Conservation (phyloP, 148 eudicot genomes). For the Mesembryanthemum crystallinum region DNA sequence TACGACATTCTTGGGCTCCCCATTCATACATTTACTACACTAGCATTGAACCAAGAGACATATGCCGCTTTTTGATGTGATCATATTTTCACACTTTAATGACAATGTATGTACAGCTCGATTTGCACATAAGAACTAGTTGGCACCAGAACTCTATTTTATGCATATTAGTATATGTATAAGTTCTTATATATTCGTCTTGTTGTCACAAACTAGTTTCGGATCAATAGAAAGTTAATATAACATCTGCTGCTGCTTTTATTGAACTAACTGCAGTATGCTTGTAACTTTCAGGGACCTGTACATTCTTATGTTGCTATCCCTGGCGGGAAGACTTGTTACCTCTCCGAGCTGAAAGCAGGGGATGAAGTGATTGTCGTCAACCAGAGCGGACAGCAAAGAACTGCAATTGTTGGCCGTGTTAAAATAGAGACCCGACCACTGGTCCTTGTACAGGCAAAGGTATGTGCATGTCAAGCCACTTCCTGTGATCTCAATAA, state of each 20-base stretch:
- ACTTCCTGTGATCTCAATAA: neutral
- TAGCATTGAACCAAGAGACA: neutral
- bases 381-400: constrained; percentile 65
- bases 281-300: constrained; percentile 57
- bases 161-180: too few relatives aligned
- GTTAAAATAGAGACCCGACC: constrained; percentile 89
- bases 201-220: too few relatives aligned
- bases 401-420: constrained; percentile 83
- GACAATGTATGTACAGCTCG: too few relatives aligned
- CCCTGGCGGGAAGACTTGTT: constrained; percentile 88
- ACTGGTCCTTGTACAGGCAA: constrained; percentile 73
- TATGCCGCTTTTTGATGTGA: neutral
- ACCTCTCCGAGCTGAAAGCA: constrained; percentile 81
- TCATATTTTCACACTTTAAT: too few relatives aligned
- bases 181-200: too few relatives aligned
- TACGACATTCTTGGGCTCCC: neutral
- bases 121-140: too few relatives aligned
- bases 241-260: constrained; percentile 4
- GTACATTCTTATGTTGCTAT: constrained; percentile 93
- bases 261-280: neutral
- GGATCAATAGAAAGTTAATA: neutral
- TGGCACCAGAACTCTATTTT: too few relatives aligned
- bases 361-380: constrained; percentile 82
- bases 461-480: constrained; percentile 41
- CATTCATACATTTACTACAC: neutral